Evolutionary conservation across 768 basidiomycete genomes (phyloP), one percentile per base, ranked within the genome.

Genomic region (Gymnopilus junonius): DNA sequence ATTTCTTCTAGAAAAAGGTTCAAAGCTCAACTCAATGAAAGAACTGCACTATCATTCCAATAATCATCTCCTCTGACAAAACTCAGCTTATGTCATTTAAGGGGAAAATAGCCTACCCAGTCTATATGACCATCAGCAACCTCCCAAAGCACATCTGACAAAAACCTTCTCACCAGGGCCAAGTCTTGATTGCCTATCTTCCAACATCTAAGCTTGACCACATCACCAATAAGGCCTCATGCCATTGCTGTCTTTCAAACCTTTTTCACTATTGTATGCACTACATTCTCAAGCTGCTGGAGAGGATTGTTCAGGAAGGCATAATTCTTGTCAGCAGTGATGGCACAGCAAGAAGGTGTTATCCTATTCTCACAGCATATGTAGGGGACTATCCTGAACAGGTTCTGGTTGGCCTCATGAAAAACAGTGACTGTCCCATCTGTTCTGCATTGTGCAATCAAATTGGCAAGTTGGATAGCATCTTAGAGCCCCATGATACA

Each of bases 371-470:
- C 1, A 80, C 82, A 0, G 68, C 71, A 0, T 77, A 77, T 63
- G 64, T 77, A 2, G 76, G 75, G 0, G 80, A 83, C 66, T 78
- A 82, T 61, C 82, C 82, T 0, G 82, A 85, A 59, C 82, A 84
- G 56, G 69, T 75, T 8, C 75, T 83, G 0, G 73, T 77, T 0
- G 72, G 75, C 0, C 61, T 66, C 23, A 58, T 66, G 11, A 75
- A 74, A 39, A 68, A 46, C 1, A 68, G 69, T 0, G 66, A 74
- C 1, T 79, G 76, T 56, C 74, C 76, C 1, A 35, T 42, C 6
- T 55, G 55, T 21, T n/a, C 17, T 6, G 15, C 37, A 25, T n/a
- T 2, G 6, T 37, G 7, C 7, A 17, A 55, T 12, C 0, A 37
- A 37, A 37, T 55, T 5, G 35, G 17, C 1, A 35, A 55, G 2